Conservation (phyloP, 1,284 basidiomycete species). For the Chondrostereum purpureum region DNA sequence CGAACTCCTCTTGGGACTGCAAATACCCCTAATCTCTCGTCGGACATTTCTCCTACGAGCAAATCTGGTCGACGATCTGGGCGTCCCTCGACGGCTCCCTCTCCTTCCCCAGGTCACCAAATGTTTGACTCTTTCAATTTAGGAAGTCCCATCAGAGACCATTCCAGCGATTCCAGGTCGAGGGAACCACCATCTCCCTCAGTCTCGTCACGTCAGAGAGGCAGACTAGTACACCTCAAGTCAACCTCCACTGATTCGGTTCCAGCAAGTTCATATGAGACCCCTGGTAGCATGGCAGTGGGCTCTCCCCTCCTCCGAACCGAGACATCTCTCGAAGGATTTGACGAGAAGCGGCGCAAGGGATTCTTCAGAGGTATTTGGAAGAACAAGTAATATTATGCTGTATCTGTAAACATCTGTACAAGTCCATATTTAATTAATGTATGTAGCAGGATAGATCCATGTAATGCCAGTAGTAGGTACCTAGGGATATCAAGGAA, state of each 20-base stretch:
- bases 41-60: slow-evolving; percentile 6
- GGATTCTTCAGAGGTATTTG: slow-evolving; percentile 24
- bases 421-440: slow-evolving; percentile 9
- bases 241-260: slow-evolving; percentile 42
- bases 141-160: slow-evolving; percentile 8
- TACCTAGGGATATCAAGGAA: too few relatives aligned
- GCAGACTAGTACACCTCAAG: slow-evolving; percentile 24
- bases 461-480: too few relatives aligned
- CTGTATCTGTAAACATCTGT: slow-evolving; percentile 6
- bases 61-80: slow-evolving; percentile 19
- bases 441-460: not conserved
- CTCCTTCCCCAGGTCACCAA: slow-evolving; percentile 21
- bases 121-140: slow-evolving; percentile 14
- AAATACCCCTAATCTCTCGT: slow-evolving; percentile 16
- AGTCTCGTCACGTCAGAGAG: slow-evolving; percentile 11
- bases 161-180: slow-evolving; percentile 1
- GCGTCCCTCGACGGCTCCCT: slow-evolving; percentile 39
- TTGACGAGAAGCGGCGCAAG: slow-evolving; percentile 18
- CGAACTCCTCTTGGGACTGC: slow-evolving; percentile 11
- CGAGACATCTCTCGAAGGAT: slow-evolving; percentile 8
- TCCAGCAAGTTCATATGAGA: slow-evolving; percentile 18
- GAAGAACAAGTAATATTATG: slow-evolving; percentile 4
- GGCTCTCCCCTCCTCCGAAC: not conserved
- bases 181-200: slow-evolving; percentile 16
- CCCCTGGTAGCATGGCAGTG: not conserved